Percentiles rank a stretch among this genome's conserved stretches.
phyloP scores from a whole-genome alignment of 2,329 filamentous ascomycete genomes.

The Coleophoma eucalyptorum region DNA sequence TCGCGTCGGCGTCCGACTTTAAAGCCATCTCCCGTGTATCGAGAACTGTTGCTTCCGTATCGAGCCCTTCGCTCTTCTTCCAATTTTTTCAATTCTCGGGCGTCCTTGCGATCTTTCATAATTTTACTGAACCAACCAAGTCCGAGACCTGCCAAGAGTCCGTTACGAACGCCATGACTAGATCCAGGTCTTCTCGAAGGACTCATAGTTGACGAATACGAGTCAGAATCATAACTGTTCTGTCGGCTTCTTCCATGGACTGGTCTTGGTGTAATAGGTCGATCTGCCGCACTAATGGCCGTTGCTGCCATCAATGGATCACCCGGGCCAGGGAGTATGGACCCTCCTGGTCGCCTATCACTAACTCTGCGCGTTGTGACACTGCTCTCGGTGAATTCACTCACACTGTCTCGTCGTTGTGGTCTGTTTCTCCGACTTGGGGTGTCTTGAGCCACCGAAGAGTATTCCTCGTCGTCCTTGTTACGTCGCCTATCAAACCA shows the following conservation, averaged over 20 bases:
- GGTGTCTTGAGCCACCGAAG: conserved; percentile 58
- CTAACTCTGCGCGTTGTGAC: conserved; percentile 16
- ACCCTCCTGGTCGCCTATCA: conserved; percentile 28
- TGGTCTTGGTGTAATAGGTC: conserved; percentile 28
- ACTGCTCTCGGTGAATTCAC: conserved; percentile 43
- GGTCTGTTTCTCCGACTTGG: conserved; percentile 44
- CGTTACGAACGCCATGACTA: conserved; percentile 35
- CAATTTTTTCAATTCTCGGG: conserved; percentile 45
- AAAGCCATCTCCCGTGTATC: conserved; percentile 67
- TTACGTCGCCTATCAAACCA: conserved; percentile 50
- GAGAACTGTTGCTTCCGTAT: conserved; percentile 45
- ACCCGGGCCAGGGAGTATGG: conserved; percentile 43
- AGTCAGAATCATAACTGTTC: conserved; percentile 50
- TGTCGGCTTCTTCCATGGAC: conserved; percentile 35
- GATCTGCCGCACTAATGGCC: conserved; percentile 41
- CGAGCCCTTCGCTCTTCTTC: conserved; percentile 55
- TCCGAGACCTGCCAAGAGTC: conserved; percentile 57
- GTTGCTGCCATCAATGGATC: conserved; percentile 39
- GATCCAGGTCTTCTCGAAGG: conserved; percentile 53
- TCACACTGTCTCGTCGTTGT: conserved; percentile 22
- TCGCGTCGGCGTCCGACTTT: conserved; percentile 35
- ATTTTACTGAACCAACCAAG: conserved; percentile 66
- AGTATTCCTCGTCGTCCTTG: conserved; percentile 51
- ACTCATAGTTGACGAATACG: conserved; percentile 54
- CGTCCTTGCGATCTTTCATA: conserved; percentile 53